Evolutionary conservation across 352 stramenopile genomes (phyloP).

Genomic region (Globisporangium acanthophoron): DNA sequence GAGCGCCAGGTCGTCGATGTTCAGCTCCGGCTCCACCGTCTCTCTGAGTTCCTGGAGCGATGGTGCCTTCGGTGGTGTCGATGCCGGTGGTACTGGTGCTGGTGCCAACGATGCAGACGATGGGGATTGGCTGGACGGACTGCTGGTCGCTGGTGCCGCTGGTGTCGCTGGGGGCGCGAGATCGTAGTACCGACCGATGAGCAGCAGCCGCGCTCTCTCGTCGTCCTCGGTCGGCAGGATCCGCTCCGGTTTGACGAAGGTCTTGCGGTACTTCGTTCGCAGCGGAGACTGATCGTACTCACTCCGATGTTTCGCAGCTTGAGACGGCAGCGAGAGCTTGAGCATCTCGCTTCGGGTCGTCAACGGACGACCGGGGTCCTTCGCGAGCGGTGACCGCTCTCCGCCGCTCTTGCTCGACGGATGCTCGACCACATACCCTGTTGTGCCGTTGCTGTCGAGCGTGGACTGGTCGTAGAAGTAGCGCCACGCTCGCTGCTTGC

Average conservation of each 20-base stretch:
- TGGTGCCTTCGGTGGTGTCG: background rate
- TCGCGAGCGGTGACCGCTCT: background rate
- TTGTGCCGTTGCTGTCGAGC: background rate
- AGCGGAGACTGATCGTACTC: slow-evolving; percentile 29
- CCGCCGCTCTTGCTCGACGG: slow-evolving; percentile 1
- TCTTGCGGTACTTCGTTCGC: slow-evolving; percentile 40
- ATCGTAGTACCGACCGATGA: slow-evolving; percentile 58
- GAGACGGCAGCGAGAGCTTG: slow-evolving; percentile 42
- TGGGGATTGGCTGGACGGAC: slow-evolving; percentile 9
- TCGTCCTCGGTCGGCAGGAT: slow-evolving; percentile 36
- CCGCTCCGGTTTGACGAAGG: slow-evolving; percentile 39
- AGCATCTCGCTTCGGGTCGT: slow-evolving; percentile 64
- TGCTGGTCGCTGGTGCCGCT: background rate
- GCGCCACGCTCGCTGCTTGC: slow-evolving; percentile 55
- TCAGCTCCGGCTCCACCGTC: slow-evolving; percentile 58
- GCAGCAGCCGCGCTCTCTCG: slow-evolving; percentile 28
- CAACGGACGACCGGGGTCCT: slow-evolving; percentile 17
- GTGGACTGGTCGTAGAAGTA: slow-evolving; percentile 66
- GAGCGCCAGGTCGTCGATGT: slow-evolving; percentile 57
- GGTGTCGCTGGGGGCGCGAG: slow-evolving; percentile 11
- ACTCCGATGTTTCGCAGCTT: slow-evolving; percentile 28
- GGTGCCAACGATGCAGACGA: background rate
- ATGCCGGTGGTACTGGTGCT: background rate
- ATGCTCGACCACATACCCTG: background rate
- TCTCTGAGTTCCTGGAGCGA: slow-evolving; percentile 40